A percentile compares a stretch with the other conserved stretches of the same genome.
Conservation (phyloP, 352 stramenopile species). For the Globisporangium cederbergense region DNA sequence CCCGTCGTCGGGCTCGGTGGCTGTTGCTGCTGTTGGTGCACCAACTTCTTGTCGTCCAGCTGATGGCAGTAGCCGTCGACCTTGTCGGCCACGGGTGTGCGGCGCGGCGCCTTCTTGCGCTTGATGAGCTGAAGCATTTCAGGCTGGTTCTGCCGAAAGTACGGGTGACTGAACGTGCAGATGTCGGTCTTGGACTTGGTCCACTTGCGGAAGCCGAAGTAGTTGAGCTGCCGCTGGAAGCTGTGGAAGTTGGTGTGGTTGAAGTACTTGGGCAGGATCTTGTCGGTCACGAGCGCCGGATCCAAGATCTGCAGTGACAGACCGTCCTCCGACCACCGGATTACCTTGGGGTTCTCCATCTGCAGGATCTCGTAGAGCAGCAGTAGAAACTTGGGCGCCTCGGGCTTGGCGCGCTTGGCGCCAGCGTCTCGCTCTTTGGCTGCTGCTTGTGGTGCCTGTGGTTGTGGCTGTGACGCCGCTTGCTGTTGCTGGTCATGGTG, state of each 20-base stretch:
- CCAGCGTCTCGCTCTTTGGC: constrained; percentile 5
- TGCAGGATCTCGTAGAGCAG: constrained; percentile 57
- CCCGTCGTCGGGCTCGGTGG: constrained; percentile 37
- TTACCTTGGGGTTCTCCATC: constrained; percentile 41
- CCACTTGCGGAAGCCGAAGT: constrained; percentile 84
- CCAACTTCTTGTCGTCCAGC: constrained; percentile 26
- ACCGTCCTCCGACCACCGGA: constrained; percentile 48
- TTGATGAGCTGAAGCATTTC: constrained; percentile 78
- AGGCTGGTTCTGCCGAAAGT: constrained; percentile 69
- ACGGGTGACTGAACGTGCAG: constrained; percentile 84
- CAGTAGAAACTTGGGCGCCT: constrained; percentile 51
- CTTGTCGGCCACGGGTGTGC: constrained; percentile 24
- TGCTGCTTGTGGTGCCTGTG: background rate
- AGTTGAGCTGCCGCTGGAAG: constrained; percentile 88
- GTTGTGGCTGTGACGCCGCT: background rate
- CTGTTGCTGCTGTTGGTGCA: no score
- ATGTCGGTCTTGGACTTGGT: constrained; percentile 73
- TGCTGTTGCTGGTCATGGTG: constrained; percentile 4
- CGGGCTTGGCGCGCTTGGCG: constrained; percentile 31
- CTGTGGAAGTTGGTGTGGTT: constrained; percentile 88
- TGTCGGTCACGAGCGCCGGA: constrained; percentile 42
- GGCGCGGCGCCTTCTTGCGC: constrained; percentile 68
- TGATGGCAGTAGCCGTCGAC: constrained; percentile 17
- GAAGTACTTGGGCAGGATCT: constrained; percentile 87
- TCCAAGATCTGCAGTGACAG: constrained; percentile 51